A percentile compares a stretch with the other conserved stretches of the same genome.
Conservation (phyloP, 2,329 filamentous ascomycete species). For the Pseudogymnoascus sp. region DNA sequence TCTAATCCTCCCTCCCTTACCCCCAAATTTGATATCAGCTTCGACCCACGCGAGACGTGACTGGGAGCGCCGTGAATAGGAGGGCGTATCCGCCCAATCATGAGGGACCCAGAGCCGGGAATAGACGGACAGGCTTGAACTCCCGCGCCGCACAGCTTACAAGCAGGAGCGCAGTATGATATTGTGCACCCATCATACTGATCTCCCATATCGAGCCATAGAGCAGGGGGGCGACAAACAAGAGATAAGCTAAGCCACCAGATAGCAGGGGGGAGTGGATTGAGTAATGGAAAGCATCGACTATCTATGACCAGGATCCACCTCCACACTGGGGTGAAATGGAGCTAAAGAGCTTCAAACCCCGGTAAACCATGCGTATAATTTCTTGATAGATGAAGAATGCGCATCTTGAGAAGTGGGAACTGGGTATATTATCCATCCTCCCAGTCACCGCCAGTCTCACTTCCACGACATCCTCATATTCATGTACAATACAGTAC, state of each 20-base stretch:
- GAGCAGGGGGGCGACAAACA: neutral
- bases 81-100: neutral
- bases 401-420: neutral
- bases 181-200: neutral
- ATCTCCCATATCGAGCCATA: neutral
- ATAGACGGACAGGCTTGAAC: neutral
- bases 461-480: neutral
- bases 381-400: neutral
- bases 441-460: neutral
- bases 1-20: neutral
- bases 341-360: neutral
- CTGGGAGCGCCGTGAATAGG: neutral
- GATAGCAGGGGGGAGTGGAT: constrained; percentile 5
- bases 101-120: neutral
- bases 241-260: constrained; percentile 5
- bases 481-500: neutral
- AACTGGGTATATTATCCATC: neutral
- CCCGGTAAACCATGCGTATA: neutral
- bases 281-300: constrained; percentile 5
- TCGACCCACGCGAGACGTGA: neutral
- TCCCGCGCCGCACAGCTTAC: neutral
- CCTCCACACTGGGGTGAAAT: neutral
- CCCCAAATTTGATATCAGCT: neutral
- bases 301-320: neutral
- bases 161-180: neutral